Conservation (phyloP, 1,139 yeast genomes). For the Scheffersomyces cryptocercus region DNA sequence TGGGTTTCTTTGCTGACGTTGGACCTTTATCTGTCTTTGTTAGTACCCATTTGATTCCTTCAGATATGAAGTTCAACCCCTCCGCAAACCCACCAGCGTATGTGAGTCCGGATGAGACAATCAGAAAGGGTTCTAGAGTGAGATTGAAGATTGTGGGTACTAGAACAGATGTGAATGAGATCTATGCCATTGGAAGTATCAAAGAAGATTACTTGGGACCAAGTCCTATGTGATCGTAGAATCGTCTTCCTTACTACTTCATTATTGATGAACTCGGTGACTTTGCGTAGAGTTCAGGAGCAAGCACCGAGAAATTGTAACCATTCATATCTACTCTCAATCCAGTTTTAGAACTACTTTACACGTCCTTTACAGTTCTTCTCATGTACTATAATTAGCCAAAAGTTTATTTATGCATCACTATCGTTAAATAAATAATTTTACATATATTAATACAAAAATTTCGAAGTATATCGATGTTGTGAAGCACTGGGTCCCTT, state of each 20-base stretch:
- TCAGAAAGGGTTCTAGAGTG: constrained; percentile 90
- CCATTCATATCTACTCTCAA: too few species aligned
- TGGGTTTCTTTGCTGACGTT: constrained; percentile 98
- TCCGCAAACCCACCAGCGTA: constrained; percentile 99
- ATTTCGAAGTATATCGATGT: too few species aligned
- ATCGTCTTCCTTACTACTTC: constrained; percentile 5
- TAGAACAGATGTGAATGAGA: constrained; percentile 94
- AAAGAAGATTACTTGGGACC: constrained; percentile 97
- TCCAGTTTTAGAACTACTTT: too few species aligned
- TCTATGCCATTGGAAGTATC: constrained; percentile 95
- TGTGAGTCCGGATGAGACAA: constrained; percentile 91
- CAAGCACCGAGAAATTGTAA: too few species aligned
- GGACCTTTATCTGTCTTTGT: constrained; percentile 96
- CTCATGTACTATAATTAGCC: too few species aligned
- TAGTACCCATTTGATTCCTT: constrained; percentile 91
- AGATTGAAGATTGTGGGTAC: constrained; percentile 97
- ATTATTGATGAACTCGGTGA: not conserved
- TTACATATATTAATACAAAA: too few species aligned
- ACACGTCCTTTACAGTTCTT: too few species aligned
- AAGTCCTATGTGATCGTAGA: constrained; percentile 38
- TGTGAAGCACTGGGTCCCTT: too few species aligned
- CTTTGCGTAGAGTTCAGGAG: too few species aligned
- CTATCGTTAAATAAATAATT: too few species aligned
- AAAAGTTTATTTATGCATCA: too few species aligned
- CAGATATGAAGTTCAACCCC: constrained; percentile 92